A percentile compares a stretch with the other conserved stretches of the same genome.
phyloP scores from a whole-genome alignment of 495 filamentous ascomycete species.

The Podospora pseudocomata region DNA sequence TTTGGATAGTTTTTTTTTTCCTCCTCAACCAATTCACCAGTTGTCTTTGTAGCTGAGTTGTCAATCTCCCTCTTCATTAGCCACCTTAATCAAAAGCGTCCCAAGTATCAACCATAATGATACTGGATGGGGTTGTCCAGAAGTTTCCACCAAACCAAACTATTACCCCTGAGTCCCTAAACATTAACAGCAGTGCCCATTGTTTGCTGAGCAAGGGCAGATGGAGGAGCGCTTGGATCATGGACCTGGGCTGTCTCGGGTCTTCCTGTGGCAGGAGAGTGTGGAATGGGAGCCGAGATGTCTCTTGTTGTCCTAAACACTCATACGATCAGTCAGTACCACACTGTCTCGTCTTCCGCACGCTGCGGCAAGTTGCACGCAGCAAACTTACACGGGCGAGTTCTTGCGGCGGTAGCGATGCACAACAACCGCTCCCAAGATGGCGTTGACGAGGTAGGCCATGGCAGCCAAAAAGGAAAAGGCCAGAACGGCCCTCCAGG shows the following conservation, averaged over 20 bases:
- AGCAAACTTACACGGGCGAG: constrained; percentile 6
- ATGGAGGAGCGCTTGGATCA: not conserved
- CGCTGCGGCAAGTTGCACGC: not conserved
- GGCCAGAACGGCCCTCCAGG: constrained; percentile 22
- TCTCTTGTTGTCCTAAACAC: not conserved
- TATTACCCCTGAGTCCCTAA: not conserved
- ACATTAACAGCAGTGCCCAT: constrained; percentile 6
- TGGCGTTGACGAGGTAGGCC: constrained; percentile 20
- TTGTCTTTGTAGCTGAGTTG: too few species aligned
- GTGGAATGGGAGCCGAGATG: constrained; percentile 6
- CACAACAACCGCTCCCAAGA: constrained; percentile 19
- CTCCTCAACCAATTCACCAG: too few species aligned
- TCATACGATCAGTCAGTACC: not conserved
- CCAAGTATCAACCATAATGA: not conserved
- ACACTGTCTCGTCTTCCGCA: not conserved
- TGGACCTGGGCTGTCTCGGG: constrained; percentile 5
- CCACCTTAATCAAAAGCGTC: not conserved
- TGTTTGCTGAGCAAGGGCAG: not conserved
- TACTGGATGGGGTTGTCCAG: too few species aligned
- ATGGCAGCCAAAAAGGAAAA: constrained; percentile 28
- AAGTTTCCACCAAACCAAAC: not conserved
- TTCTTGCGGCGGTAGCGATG: constrained; percentile 5
- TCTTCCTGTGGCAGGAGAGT: not conserved
- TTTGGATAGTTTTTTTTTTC: too few species aligned
- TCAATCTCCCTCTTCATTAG: not conserved